Evolutionary conservation across 2,329 filamentous ascomycete genomes (phyloP), one percentile per base, ranked within the genome.

Genomic region (Paracoccidioides lutzii): DNA sequence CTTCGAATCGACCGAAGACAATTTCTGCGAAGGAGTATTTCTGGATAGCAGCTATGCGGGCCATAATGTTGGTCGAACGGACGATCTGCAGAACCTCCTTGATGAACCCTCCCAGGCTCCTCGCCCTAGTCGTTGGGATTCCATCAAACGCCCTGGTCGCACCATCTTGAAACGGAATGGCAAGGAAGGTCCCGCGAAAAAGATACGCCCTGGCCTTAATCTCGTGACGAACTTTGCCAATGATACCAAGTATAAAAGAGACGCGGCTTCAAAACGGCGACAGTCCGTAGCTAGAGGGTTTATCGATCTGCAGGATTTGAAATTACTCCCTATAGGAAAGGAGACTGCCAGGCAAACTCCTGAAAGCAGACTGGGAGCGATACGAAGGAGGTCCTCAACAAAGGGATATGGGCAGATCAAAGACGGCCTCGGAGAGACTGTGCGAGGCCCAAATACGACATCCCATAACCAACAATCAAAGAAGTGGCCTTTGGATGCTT

Each of bases 141-240:
- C 37, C n/a, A 22, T 33, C 40, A 46, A 54, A 40, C 28, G 44
- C 28, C 44, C 7, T 15, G 41, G 22, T 44, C 52, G 41, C 6
- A 54, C 33, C 9, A 15, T 43, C 8, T 55, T 42, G 30, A 59
- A 55, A 48, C 52, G 52, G 56, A 56, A 41, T 57, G 59, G 30
- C 52, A 59, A 9, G 60, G 60, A 22, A 59, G 63, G 37, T 9
- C 55, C 55, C 30, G 62, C 61, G 54, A 67, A 62, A 30, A 64
- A 66, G 30, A 62, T 63, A 37, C 69, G 69, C 0, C 63, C 71
- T 5, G 72, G 71, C 2, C 56, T 76, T 55, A 75, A 74, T 55
- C 57, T 76, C 37, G 66, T 74, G 15, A 75, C 73, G 9, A 66
- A 73, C 56, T 73, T 76, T 55, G 59, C 58, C n/a, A 35, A 55